Base-by-base conservation (phyloP, 352 stramenopile species). In the Poterioochromonas sp. region DNA sequence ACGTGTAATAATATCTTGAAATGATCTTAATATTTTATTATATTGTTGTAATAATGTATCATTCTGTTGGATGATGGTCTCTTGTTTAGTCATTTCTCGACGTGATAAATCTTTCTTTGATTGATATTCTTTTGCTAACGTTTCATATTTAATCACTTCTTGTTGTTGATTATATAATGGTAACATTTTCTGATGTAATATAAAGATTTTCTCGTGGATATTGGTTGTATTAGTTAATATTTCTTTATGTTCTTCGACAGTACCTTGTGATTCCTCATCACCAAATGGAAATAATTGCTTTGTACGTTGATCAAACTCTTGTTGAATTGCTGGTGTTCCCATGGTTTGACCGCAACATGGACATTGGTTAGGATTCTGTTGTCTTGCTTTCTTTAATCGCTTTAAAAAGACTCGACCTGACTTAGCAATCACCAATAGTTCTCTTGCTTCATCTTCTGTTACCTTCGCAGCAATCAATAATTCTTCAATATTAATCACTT, bases 381-480 rank as follows among this genome's bases (percentile, higher is more conserved):
- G 5, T 11, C 29, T 32, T 35, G 12, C 29, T 35, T 68, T 68
- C 11, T 68, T 68, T 18, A 68, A 37, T 32, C 58, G 58, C 26
- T 68, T 68, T 26, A 68, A 26, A 35, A 68, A 68, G 29, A 39
- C 58, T 26, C 26, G 5, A 18, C 58, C 34, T 26, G 58, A 32
- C 34, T 68, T 68, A 26, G 58, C 34, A 35, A 68, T 68, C 5
- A 39, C 34, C 58, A 68, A 35, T 18, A 68, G 26, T 68, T 68
- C 58, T 40, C 58, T 32, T 68, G 58, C 12, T 68, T 68, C 58
- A 26, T 68, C 58, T 68, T 68, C 58, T 32, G 58, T 68, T 68
- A 18, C 58, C 29, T 68, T 68, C 12, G 58, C 58, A 11, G 11
- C 11, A 39, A 37, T 11, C 26, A 68, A 8, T 5, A 68, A 26